phyloP scores from a whole-genome alignment of 2,329 filamentous ascomycete genomes.

The Parastagonospora nodorum region DNA sequence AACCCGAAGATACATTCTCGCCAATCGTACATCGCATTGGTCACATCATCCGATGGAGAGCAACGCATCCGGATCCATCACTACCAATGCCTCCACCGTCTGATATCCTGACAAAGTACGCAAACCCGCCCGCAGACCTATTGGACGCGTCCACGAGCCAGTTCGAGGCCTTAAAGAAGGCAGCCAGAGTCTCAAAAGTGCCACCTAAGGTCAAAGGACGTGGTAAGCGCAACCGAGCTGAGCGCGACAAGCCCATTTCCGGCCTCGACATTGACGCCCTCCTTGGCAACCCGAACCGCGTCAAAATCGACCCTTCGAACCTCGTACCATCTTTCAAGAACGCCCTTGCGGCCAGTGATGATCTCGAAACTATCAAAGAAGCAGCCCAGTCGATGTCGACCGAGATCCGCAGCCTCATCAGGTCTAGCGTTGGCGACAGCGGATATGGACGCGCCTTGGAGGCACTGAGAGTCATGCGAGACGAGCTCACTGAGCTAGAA shows the following conservation, averaged over 20 bases:
- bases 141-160: constrained; percentile 61
- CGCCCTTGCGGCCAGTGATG: constrained; percentile 65
- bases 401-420: constrained; percentile 72
- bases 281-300: constrained; percentile 64
- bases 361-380: constrained; percentile 66
- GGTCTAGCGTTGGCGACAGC: constrained; percentile 73
- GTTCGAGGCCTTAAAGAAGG: constrained; percentile 68
- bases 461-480: constrained; percentile 75
- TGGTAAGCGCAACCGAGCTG: constrained; percentile 62
- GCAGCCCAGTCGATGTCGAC: constrained; percentile 74
- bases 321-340: constrained; percentile 91
- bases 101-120: constrained; percentile 68
- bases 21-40: constrained; percentile 88
- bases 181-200: constrained; percentile 81
- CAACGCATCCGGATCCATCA: constrained; percentile 73
- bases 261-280: constrained; percentile 86
- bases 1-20: constrained; percentile 81
- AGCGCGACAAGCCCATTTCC: constrained; percentile 80
- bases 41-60: constrained; percentile 81
- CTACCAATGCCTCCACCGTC: constrained; percentile 58
- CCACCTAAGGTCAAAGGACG: constrained; percentile 78
- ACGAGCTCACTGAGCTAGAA: constrained; percentile 76
- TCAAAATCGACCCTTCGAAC: constrained; percentile 70
- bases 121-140: constrained; percentile 71
- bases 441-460: constrained; percentile 78